Conservation (phyloP, 768 basidiomycete genomes). For the Clitopilus passeckerianus region DNA sequence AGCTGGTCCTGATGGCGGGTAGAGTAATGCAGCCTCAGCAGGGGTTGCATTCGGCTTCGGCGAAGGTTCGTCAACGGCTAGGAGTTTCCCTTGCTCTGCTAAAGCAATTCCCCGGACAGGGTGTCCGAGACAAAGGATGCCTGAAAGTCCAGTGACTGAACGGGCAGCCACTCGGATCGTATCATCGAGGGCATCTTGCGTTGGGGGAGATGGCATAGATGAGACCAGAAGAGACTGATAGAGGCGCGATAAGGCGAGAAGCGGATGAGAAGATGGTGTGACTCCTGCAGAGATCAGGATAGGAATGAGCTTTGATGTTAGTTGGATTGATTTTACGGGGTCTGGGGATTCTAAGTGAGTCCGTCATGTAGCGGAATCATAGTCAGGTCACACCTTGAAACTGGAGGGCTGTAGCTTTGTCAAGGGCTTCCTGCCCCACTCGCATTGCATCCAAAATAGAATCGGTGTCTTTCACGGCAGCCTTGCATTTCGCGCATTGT, state of each 20-base stretch:
- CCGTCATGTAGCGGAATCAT: neutral
- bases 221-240: conserved; percentile 63
- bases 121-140: conserved; percentile 59
- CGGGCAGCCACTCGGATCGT: conserved; percentile 54
- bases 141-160: conserved; percentile 45
- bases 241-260: conserved; percentile 70
- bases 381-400: conserved; percentile 38
- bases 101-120: conserved; percentile 72
- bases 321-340: conserved; percentile 46
- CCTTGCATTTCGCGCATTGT: conserved; percentile 52
- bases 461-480: conserved; percentile 41
- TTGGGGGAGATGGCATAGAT: conserved; percentile 31
- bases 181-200: conserved; percentile 57
- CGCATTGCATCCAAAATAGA: conserved; percentile 59
- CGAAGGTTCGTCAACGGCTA: conserved; percentile 71
- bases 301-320: conserved; percentile 62
- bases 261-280: conserved; percentile 69
- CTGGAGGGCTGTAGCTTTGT: conserved; percentile 65
- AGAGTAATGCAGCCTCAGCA: conserved; percentile 21
- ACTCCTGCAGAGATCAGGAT: conserved; percentile 56
- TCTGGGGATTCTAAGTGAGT: conserved; percentile 33
- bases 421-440: conserved; percentile 69
- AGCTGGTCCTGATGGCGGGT: conserved; percentile 64
- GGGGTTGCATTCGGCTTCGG: conserved; percentile 22
- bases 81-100: conserved; percentile 77